Conservation (phyloP, 352 stramenopile genomes). For the Peronospora tabacina region DNA sequence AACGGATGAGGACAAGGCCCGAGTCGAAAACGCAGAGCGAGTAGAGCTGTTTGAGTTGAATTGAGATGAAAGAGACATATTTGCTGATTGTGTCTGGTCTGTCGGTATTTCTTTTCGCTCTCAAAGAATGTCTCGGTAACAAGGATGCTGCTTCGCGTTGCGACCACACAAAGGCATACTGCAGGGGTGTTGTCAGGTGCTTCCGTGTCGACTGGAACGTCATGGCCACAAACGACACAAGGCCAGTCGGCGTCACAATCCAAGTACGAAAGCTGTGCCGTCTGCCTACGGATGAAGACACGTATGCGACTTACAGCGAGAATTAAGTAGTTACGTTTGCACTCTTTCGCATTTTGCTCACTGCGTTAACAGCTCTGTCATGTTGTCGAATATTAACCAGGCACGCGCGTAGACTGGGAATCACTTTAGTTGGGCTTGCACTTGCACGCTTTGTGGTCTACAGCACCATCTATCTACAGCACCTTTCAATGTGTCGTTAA, state of each 20-base stretch:
- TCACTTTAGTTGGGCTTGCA: slow-evolving; percentile 42
- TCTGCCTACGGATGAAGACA: slow-evolving; percentile 7
- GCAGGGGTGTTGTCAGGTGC: slow-evolving; percentile 27
- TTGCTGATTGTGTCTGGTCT: background rate
- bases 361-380: slow-evolving; percentile 50
- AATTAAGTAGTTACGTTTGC: slow-evolving; percentile 17
- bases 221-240: slow-evolving; percentile 46
- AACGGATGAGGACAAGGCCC: background rate
- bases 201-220: slow-evolving; percentile 54
- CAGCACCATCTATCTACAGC: slow-evolving; percentile 10
- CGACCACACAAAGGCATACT: slow-evolving; percentile 26
- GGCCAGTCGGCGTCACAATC: slow-evolving; percentile 19
- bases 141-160: slow-evolving; percentile 9
- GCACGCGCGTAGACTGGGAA: slow-evolving; percentile 46
- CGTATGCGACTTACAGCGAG: slow-evolving; percentile 14
- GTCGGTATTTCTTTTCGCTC: background rate
- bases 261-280: slow-evolving; percentile 14
- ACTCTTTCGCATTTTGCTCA: slow-evolving; percentile 23
- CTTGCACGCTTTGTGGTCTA: slow-evolving; percentile 26
- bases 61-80: background rate
- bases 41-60: background rate
- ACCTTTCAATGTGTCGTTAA: slow-evolving; percentile 22
- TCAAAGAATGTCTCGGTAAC: slow-evolving; percentile 4
- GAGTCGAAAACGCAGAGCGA: background rate
- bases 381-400: slow-evolving; percentile 55